phyloP scores from a whole-genome alignment of 805 yeast species.

The Sugiyamaella qingdaonensis region DNA sequence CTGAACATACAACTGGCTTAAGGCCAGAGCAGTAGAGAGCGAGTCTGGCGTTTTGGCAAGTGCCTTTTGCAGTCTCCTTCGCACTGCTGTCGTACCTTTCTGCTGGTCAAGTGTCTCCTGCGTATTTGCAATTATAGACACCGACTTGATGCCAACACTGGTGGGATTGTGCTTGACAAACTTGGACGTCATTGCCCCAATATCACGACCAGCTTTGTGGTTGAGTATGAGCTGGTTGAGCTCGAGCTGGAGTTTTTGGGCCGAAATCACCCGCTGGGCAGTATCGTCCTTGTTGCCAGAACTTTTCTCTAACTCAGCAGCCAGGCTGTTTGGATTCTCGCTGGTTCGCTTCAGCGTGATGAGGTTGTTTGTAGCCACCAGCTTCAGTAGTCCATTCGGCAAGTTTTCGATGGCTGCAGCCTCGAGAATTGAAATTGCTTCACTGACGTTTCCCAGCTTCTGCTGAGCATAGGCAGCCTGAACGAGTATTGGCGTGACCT shows the following conservation, averaged over 20 bases:
- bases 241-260: conserved; percentile 22
- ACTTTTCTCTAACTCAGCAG: conserved; percentile 16
- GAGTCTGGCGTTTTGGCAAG: not conserved
- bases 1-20: conserved; percentile 26
- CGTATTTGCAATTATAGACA: not conserved
- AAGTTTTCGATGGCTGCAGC: conserved; percentile 27
- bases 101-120: not conserved
- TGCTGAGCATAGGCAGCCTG: conserved; percentile 57
- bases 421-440: conserved; percentile 39
- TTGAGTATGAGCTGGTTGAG: conserved; percentile 41
- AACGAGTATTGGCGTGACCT: conserved; percentile 52
- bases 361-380: conserved; percentile 18
- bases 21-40: conserved; percentile 19
- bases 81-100: not conserved
- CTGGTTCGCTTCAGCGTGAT: conserved; percentile 7
- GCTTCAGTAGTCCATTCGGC: conserved; percentile 10
- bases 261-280: not conserved
- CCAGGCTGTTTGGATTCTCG: conserved; percentile 19
- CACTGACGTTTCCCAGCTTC: conserved; percentile 34
- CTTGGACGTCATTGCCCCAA: conserved; percentile 19
- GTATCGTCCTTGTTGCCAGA: conserved; percentile 23
- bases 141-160: not conserved
- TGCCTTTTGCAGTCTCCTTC: not conserved
- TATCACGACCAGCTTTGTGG: conserved; percentile 33
- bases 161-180: conserved; percentile 6